These are phyloP conservation scores for Diaporthe amygdali DNA, from an alignment of 2,329 filamentous ascomycete species.

Conservation along the genomic window DNA sequence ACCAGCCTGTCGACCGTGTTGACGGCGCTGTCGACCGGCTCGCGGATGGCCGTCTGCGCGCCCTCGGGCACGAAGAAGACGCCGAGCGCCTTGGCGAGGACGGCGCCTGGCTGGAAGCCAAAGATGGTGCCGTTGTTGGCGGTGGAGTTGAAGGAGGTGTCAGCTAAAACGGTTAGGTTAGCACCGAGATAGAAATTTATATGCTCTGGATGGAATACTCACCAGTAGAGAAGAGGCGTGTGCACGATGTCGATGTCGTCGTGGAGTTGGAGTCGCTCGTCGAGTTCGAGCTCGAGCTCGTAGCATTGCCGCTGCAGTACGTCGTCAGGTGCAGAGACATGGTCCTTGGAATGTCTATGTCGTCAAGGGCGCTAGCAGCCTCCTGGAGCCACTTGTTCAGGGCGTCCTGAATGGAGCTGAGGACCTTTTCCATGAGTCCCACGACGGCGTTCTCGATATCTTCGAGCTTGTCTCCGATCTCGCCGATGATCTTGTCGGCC, in stretches of 20 bases:
- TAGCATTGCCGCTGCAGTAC: slow-evolving; percentile 14
- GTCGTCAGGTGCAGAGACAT: slow-evolving; percentile 26
- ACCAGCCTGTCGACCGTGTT: slow-evolving; percentile 22
- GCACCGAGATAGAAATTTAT: not conserved
- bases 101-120: slow-evolving; percentile 22
- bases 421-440: slow-evolving; percentile 25
- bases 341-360: slow-evolving; percentile 17
- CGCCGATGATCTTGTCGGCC: slow-evolving; percentile 23
- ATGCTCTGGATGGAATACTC: not conserved
- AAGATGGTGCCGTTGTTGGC: slow-evolving; percentile 24
- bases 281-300: slow-evolving; percentile 2
- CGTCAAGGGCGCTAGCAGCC: slow-evolving; percentile 17
- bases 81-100: slow-evolving; percentile 23
- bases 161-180: not conserved
- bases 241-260: slow-evolving; percentile 9
- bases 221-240: slow-evolving; percentile 17
- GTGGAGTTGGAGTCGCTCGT: not conserved
- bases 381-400: slow-evolving; percentile 24
- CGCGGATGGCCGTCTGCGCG: slow-evolving; percentile 17
- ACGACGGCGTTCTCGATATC: slow-evolving; percentile 19
- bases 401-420: slow-evolving; percentile 23
- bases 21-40: slow-evolving; percentile 20
- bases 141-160: slow-evolving; percentile 9
- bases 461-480: slow-evolving; percentile 22
- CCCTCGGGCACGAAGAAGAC: slow-evolving; percentile 23